Conservation (phyloP, 768 basidiomycete species). For the Podaxis sp. region DNA sequence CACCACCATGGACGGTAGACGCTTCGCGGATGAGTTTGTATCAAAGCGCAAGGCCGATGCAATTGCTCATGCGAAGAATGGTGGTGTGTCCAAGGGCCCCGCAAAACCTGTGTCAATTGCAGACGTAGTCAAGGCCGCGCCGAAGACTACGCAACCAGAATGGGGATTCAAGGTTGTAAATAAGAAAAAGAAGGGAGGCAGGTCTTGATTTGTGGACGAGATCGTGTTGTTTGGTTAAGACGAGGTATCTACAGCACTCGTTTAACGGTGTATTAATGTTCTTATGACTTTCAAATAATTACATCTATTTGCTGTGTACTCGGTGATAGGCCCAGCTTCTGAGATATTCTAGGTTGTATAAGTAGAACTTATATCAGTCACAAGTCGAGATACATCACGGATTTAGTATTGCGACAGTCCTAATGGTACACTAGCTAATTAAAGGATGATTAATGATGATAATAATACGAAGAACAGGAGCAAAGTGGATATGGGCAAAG, state of each 20-base stretch:
- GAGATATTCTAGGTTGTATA: not conserved
- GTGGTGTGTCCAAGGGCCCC: conserved; percentile 33
- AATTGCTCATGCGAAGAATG: conserved; percentile 47
- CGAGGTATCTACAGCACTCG: conserved; percentile 9
- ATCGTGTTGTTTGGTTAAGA: not conserved
- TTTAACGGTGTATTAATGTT: conserved; percentile 6
- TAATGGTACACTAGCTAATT: too few species aligned
- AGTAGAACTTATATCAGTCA: too few species aligned
- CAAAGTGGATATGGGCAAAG: not conserved
- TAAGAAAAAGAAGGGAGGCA: conserved; percentile 90
- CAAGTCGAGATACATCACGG: too few species aligned
- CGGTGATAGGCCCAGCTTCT: not conserved
- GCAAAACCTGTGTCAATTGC: conserved; percentile 73
- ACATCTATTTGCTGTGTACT: not conserved
- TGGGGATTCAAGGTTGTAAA: conserved; percentile 95
- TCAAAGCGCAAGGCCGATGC: conserved; percentile 85
- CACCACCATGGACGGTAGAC: conserved; percentile 90
- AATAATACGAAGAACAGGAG: not conserved
- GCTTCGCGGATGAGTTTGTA: conserved; percentile 93
- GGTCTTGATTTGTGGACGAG: conserved; percentile 36
- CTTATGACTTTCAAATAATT: not conserved
- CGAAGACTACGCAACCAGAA: conserved; percentile 70
- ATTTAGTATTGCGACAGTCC: too few species aligned
- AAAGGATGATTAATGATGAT: not conserved
- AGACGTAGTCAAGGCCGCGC: conserved; percentile 88